Base-by-base conservation (phyloP, 352 stramenopile species). In the Phytophthora pisi region DNA sequence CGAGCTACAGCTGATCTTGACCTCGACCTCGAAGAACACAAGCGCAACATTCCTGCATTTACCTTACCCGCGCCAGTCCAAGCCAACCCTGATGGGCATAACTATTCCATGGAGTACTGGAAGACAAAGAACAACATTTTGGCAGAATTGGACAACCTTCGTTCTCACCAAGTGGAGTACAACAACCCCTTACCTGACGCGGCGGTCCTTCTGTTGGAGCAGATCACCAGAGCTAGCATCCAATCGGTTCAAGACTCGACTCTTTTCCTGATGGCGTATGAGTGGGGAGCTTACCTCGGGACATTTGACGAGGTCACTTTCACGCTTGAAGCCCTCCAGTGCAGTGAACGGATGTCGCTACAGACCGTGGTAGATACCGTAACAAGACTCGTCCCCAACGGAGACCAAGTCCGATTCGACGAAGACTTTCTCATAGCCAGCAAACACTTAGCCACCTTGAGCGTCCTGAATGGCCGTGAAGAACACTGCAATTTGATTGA, bases 1-100 rank as follows among this genome's bases (percentile, higher is more conserved):
- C 36, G 0, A 70, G 50, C 18, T 26, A 66, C 61, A 4, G 43
- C 43, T 10, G 66, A 70, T n/a, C 55, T 70, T 7, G 66, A 70
- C n/a, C 55, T 70, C 10, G 45, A 74, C 3, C 40, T 70, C n/a
- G 24, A 51, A 1, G 20, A 58, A 34, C 53, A 4, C 20, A 74
- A 70, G 24, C 24, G 26, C 3, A 11, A 24, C 0, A 70, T 74
- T 30, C 42, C 6, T 2, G 62, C 55, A 1, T 67, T 70, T 31
- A 26, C 61, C 3, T 47, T 74, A 16, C 54, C 11, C 8, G 61
- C 55, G 20, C 55, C 66, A 38, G 18, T 5, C 4, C 54, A 13
- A 11, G 4, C 10, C 0, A 31, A 74, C 5, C 0, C 2, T 5
- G 55, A 66, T 26, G 61, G 50, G 2, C 55, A 66, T 1, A 36